phyloP scores from a whole-genome alignment of 495 filamentous ascomycete genomes.

The Thermothielavioides terrestris region DNA sequence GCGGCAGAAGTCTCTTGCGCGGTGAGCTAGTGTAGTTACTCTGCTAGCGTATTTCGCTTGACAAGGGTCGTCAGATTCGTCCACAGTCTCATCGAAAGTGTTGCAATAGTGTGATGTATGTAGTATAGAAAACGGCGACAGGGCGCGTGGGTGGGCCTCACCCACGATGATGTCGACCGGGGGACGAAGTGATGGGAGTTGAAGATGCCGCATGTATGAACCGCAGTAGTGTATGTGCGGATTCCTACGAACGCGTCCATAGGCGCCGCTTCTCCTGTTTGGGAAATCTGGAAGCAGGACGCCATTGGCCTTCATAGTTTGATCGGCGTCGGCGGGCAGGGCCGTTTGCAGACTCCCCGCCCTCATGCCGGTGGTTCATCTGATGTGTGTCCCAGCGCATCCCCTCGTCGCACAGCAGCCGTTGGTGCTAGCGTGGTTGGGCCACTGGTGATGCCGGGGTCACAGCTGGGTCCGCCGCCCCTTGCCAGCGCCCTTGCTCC shows the following conservation, averaged over 20 bases:
- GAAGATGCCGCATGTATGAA: background rate
- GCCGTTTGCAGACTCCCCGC: background rate
- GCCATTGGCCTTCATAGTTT: background rate
- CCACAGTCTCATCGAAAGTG: background rate
- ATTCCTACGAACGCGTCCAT: too few relatives aligned
- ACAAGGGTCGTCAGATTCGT: background rate
- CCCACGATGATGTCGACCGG: too few relatives aligned
- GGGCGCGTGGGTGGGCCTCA: background rate
- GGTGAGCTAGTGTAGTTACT: constrained; percentile 5
- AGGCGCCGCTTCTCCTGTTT: too few relatives aligned
- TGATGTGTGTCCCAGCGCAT: constrained; percentile 6
- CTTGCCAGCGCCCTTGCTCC: constrained; percentile 6
- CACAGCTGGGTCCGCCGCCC: constrained; percentile 1
- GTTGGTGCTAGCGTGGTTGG: background rate
- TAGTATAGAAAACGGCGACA: too few relatives aligned
- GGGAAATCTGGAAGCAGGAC: background rate
- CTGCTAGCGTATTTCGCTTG: constrained; percentile 14
- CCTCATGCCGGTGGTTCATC: constrained; percentile 1
- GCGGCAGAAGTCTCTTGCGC: constrained; percentile 19
- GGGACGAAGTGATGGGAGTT: too few relatives aligned
- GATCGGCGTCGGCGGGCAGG: constrained; percentile 7
- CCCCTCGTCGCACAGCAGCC: background rate
- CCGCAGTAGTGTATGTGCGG: too few relatives aligned
- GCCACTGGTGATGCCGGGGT: background rate
- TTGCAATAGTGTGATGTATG: too few relatives aligned